Percentiles rank a stretch among this genome's conserved stretches.
Evolutionary conservation across 75 land plant species (phyloP).

Genomic region (Picea glauca): DNA sequence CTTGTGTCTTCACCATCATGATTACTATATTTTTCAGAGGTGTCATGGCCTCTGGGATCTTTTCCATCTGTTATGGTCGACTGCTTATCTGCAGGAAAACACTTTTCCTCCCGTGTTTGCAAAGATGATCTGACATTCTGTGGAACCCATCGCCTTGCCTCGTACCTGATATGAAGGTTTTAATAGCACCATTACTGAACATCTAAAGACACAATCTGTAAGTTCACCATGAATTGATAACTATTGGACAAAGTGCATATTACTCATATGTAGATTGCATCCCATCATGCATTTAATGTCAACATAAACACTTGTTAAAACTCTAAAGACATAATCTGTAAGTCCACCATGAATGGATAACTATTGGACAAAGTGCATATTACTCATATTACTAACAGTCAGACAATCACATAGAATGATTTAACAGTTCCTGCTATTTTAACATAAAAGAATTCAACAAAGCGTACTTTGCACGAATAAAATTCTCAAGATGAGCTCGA

Average conservation of each 20-base stretch:
- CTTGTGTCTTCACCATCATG: background rate
- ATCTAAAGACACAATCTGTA: conserved; percentile 1
- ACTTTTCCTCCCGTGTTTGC: conserved; percentile 14
- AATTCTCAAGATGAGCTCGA: conserved; percentile 50
- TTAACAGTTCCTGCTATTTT: background rate
- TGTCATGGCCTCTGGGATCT: background rate
- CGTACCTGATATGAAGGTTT: conserved; percentile 47
- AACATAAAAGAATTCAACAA: background rate
- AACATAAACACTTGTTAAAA: background rate
- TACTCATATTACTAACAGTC: background rate
- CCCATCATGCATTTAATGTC: background rate
- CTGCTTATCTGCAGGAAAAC: conserved; percentile 15
- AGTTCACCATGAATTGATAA: background rate
- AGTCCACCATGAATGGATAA: too few relatives aligned
- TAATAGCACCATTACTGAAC: background rate
- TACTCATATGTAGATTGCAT: background rate
- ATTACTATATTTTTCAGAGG: background rate
- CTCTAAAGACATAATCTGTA: background rate
- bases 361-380: too few relatives aligned
- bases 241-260: conserved; percentile 6
- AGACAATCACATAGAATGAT: background rate
- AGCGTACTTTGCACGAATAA: conserved; percentile 75
- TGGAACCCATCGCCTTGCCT: conserved; percentile 65
- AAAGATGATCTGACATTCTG: conserved; percentile 17
- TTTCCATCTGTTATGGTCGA: conserved; percentile 16